A percentile compares a stretch with the other conserved stretches of the same genome.
These are phyloP conservation scores for Apostasia shenzhenica DNA, from an alignment of 106 monocot genomes.

Conservation along the genomic window DNA sequence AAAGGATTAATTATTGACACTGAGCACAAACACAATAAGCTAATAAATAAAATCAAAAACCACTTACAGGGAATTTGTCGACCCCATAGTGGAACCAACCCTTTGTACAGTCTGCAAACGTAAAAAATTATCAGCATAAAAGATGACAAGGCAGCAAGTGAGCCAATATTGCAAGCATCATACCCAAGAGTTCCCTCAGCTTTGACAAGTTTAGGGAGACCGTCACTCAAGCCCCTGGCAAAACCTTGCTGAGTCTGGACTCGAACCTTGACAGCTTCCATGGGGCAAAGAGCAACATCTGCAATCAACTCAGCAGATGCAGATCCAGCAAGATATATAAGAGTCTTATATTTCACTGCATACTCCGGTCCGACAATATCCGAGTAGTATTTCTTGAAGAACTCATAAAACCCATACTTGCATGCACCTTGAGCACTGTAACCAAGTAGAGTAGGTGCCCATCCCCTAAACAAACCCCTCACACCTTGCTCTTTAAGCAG, in stretches of 20 bases:
- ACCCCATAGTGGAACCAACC: constrained; percentile 40
- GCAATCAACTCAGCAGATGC: constrained; percentile 44
- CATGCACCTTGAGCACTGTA: constrained; percentile 72
- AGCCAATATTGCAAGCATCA: background rate
- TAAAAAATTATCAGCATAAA: background rate
- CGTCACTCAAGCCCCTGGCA: constrained; percentile 34
- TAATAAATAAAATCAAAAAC: no score
- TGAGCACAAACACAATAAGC: no score
- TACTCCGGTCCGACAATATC: constrained; percentile 61
- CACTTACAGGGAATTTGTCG: constrained; percentile 42
- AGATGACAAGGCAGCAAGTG: background rate
- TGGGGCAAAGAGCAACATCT: constrained; percentile 39
- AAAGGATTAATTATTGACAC: no score
- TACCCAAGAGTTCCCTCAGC: constrained; percentile 24
- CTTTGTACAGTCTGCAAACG: constrained; percentile 28
- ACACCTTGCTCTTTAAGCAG: constrained; percentile 64
- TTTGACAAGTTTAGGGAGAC: constrained; percentile 23
- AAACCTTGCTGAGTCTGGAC: constrained; percentile 40
- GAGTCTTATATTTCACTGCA: constrained; percentile 59
- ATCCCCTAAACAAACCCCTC: constrained; percentile 67
- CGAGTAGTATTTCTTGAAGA: constrained; percentile 74
- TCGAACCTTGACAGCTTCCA: constrained; percentile 40
- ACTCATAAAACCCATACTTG: constrained; percentile 75
- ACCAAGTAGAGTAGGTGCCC: constrained; percentile 64
- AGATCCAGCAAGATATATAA: constrained; percentile 65